These are phyloP conservation scores for Solanum appendiculatum DNA, from an alignment of 257 asterid genomes.

Conservation along the genomic window DNA sequence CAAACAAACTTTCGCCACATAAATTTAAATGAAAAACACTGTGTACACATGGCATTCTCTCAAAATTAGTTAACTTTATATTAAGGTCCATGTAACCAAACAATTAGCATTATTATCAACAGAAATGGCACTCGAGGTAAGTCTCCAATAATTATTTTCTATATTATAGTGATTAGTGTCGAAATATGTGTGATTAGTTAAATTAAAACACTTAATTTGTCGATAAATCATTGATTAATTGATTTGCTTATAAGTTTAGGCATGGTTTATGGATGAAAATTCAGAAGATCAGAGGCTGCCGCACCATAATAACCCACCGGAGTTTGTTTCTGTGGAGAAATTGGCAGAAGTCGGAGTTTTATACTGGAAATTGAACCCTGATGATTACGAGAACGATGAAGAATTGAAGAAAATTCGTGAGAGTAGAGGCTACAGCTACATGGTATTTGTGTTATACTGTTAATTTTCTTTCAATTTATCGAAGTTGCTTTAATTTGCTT, in stretches of 20 bases:
- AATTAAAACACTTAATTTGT: background rate
- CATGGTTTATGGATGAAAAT: conserved; percentile 75
- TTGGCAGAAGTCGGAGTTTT: conserved; percentile 65
- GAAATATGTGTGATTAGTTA: background rate
- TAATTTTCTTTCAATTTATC: background rate
- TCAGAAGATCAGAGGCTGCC: conserved; percentile 70
- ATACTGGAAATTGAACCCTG: conserved; percentile 62
- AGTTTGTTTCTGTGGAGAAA: conserved; percentile 37
- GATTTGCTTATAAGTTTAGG: conserved; percentile 19
- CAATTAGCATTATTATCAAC: background rate
- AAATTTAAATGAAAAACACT: conserved; percentile 6
- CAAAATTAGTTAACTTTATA: background rate
- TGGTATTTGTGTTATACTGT: conserved; percentile 21
- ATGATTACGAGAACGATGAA: conserved; percentile 47
- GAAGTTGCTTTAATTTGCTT: background rate
- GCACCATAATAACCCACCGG: conserved; percentile 48
- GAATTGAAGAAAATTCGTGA: conserved; percentile 53
- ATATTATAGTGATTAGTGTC: too few relatives aligned
- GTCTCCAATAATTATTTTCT: background rate
- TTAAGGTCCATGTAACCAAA: background rate
- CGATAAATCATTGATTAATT: background rate
- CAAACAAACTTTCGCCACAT: conserved; percentile 33
- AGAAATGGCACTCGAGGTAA: conserved; percentile 58
- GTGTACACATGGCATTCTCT: conserved; percentile 14
- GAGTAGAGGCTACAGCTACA: conserved; percentile 61